A percentile compares a stretch with the other conserved stretches of the same genome.
Evolutionary conservation across 257 asterid genomes (phyloP).

Genomic region (Fraxinus americana): DNA sequence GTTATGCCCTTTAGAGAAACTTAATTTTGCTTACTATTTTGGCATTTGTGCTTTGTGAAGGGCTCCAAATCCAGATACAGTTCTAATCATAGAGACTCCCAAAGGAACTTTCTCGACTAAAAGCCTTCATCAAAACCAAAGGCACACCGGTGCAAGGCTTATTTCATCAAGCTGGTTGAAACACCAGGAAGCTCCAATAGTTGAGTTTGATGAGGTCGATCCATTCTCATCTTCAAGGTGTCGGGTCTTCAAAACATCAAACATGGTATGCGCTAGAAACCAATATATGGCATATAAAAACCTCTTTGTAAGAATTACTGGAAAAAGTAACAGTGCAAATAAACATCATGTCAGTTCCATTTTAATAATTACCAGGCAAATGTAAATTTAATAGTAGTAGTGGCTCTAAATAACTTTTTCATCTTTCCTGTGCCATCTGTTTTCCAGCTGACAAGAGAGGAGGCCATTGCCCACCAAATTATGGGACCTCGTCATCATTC

Average conservation of each 20-base stretch:
- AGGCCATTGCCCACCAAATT: constrained; percentile 70
- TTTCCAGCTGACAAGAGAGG: constrained; percentile 58
- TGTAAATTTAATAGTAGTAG: background rate
- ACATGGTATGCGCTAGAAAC: constrained; percentile 46
- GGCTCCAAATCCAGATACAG: constrained; percentile 91
- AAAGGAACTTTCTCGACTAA: constrained; percentile 78
- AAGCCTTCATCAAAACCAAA: constrained; percentile 74
- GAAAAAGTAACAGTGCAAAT: no score
- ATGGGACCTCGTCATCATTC: constrained; percentile 84
- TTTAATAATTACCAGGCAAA: no score
- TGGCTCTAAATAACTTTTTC: background rate
- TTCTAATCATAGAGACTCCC: constrained; percentile 85
- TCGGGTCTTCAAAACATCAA: constrained; percentile 53
- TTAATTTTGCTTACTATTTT: background rate
- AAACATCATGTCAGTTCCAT: no score
- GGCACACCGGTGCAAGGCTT: constrained; percentile 75
- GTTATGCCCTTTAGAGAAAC: constrained; percentile 11
- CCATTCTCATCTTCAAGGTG: constrained; percentile 89
- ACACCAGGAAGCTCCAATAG: constrained; percentile 62
- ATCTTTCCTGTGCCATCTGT: constrained; percentile 22
- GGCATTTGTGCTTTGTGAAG: constrained; percentile 28
- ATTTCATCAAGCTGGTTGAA: constrained; percentile 78
- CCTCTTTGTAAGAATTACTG: no score
- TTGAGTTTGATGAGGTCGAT: constrained; percentile 59
- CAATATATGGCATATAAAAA: no score